A percentile compares a stretch with the other conserved stretches of the same genome.
phyloP scores from a whole-genome alignment of 164 flowering plant genomes.

The Malania oleifera region DNA sequence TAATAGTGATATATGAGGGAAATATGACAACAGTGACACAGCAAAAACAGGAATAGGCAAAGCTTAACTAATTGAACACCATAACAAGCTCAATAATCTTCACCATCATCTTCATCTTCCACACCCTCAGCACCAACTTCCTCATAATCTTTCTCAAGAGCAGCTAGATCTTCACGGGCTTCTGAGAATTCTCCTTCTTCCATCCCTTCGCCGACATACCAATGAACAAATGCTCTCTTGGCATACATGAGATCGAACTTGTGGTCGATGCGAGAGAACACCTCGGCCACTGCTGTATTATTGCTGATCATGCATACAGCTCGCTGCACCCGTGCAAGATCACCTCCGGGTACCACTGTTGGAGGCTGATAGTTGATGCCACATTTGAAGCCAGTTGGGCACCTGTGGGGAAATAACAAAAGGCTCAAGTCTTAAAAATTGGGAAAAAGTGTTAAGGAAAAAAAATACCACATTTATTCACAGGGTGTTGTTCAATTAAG shows the following conservation, averaged over 20 bases:
- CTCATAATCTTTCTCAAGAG: slow-evolving; percentile 52
- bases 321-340: slow-evolving; percentile 48
- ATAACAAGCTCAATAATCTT: slow-evolving; percentile 22
- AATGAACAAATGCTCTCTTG: slow-evolving; percentile 50
- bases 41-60: not conserved
- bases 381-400: slow-evolving; percentile 55
- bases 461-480: too few species aligned
- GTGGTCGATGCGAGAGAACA: slow-evolving; percentile 42
- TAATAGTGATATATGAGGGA: slow-evolving; percentile 1
- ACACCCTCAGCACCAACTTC: slow-evolving; percentile 47
- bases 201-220: slow-evolving; percentile 57
- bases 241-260: slow-evolving; percentile 51
- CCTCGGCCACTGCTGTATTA: slow-evolving; percentile 54
- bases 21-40: not conserved
- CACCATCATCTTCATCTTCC: slow-evolving; percentile 38
- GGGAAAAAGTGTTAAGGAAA: too few species aligned
- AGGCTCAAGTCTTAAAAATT: too few species aligned
- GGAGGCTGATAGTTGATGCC: slow-evolving; percentile 53
- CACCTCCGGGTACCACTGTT: slow-evolving; percentile 50
- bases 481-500: too few species aligned
- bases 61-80: not conserved
- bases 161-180: slow-evolving; percentile 47
- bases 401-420: too few species aligned
- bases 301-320: slow-evolving; percentile 58
- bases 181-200: slow-evolving; percentile 53